Evolutionary conservation across 2,329 filamentous ascomycete genomes (phyloP), one percentile per base, ranked within the genome.

Genomic region (Aspergillus fructus): DNA sequence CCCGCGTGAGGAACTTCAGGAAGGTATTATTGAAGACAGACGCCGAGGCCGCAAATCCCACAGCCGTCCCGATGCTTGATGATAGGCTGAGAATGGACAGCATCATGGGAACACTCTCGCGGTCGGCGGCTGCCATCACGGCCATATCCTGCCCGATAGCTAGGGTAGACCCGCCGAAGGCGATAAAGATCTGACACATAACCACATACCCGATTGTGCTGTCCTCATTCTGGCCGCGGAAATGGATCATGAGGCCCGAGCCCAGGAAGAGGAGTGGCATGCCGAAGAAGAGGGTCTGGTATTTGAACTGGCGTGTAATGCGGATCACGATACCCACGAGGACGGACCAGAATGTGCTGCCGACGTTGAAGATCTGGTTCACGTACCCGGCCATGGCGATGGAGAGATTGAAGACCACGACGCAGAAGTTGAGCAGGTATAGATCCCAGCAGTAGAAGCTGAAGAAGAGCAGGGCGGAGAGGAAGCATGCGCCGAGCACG

Each of bases 21-120:
- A 88, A 84, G 1, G 81, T 79, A 59, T 81, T 79, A 2, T 80
- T 83, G 82, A 85, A 89, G 61, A 89, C 85, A 23, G 66, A 62
- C 4, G 67, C 64, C 1, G 63, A 59, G 21, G 72, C 69, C 2
- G 70, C 68, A 17, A 61, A 58, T 1, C 74, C 74, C 13, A 75
- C 68, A 2, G 73, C 68, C 4, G 70, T 68, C 1, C 74, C 74
- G 2, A 77, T 55, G 24, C 65, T 75, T 21, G 64, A 62, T 56
- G 68, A 73, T 9, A 77, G 60, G 9, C 70, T 68, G 21, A 76
- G 53, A 12, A 77, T 52, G 8, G 74, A 69, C 12, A 77, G 65
- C 64, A 75, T 68, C 68, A 76, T 72, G 21, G 83, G 82, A 5
- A 85, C 75, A 42, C 84, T 78, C 51, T 82, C 77, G 50, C 85